Evolutionary conservation across 116 monocot species (phyloP).

Genomic region (Phalaenopsis hybrid): DNA sequence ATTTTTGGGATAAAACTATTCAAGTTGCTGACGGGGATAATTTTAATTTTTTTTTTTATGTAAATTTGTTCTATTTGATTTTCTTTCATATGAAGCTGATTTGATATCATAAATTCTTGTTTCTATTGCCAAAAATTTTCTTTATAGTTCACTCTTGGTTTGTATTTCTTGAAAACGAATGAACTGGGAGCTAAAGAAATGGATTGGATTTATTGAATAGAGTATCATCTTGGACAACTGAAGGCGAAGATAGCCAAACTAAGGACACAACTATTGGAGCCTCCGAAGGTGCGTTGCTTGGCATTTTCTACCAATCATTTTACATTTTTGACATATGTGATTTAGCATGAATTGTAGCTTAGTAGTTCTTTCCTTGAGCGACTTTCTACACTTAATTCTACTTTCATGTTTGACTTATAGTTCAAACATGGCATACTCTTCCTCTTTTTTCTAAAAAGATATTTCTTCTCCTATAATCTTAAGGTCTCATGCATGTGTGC

Average conservation of each 20-base stretch:
- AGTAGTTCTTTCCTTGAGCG: neutral
- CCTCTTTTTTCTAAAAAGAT: neutral
- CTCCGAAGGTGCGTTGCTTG: conserved; percentile 89
- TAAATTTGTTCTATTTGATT: neutral
- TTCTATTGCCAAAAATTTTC: neutral
- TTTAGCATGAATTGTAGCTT: neutral
- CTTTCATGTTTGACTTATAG: neutral
- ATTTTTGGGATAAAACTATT: neutral
- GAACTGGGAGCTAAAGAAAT: neutral
- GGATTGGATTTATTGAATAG: conserved; percentile 25
- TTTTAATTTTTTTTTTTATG: neutral
- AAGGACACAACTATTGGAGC: conserved; percentile 89
- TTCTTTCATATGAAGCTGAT: neutral
- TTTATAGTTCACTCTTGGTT: neutral
- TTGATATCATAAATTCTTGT: neutral
- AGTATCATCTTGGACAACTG: conserved; percentile 98
- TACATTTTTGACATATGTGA: neutral
- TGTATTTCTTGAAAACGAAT: neutral
- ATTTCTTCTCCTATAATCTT: neutral
- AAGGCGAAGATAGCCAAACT: conserved; percentile 98
- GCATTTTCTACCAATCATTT: neutral
- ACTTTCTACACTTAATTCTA: neutral
- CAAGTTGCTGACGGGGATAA: neutral
- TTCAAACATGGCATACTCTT: neutral
- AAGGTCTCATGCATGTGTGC: neutral